These are phyloP conservation scores for Medicago arabica DNA, from an alignment of 306 rosid genomes.

Conservation along the genomic window DNA sequence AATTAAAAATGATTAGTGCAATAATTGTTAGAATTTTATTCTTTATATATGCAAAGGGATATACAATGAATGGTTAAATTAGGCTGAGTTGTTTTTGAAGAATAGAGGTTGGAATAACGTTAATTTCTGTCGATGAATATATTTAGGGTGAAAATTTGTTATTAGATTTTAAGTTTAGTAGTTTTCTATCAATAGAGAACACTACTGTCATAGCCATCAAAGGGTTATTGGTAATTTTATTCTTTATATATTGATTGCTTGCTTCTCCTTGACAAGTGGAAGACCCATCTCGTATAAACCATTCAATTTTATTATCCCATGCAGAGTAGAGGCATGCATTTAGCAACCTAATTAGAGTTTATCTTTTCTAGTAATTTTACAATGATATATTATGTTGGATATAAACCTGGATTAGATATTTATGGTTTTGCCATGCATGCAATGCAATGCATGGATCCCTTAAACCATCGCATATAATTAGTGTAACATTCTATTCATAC, in stretches of 20 bases:
- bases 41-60: not conserved
- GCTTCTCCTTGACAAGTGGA: slow-evolving; percentile 15
- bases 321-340: not conserved
- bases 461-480: not conserved
- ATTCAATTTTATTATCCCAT: not conserved
- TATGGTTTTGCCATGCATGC: not conserved
- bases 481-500: not conserved
- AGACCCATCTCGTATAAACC: not conserved
- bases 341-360: not conserved
- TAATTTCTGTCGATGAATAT: slow-evolving; percentile 13
- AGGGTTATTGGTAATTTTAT: not conserved
- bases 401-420: not conserved
- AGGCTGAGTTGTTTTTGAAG: slow-evolving; percentile 10
- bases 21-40: not conserved
- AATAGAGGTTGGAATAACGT: slow-evolving; percentile 37
- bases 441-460: not conserved
- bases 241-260: slow-evolving; percentile 1
- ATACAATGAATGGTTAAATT: not conserved
- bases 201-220: slow-evolving; percentile 21
- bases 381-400: not conserved
- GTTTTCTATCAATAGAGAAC: slow-evolving; percentile 33
- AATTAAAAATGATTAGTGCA: not conserved
- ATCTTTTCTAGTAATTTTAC: not conserved
- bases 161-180: not conserved
- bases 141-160: slow-evolving; percentile 19